Evolutionary conservation across 2,329 filamentous ascomycete species (phyloP).

Genomic region (Emmonsiellopsis sp.): DNA sequence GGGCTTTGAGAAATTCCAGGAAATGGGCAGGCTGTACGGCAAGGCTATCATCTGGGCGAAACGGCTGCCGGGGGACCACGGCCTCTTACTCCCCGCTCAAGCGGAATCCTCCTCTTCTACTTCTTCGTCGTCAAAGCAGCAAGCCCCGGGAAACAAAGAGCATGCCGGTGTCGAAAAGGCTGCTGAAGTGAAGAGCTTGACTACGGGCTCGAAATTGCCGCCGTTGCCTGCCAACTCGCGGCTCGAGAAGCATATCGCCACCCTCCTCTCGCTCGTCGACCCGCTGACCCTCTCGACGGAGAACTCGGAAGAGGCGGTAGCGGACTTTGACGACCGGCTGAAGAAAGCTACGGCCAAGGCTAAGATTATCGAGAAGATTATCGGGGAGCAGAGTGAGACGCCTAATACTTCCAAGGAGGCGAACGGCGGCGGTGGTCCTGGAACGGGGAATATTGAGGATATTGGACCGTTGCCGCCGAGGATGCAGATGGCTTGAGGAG

Average conservation of each 20-base stretch:
- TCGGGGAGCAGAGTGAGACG: conserved; percentile 38
- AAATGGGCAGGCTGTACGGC: conserved; percentile 69
- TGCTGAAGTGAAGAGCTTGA: not conserved
- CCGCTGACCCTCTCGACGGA: conserved; percentile 65
- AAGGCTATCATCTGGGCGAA: conserved; percentile 77
- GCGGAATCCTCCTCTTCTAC: not conserved
- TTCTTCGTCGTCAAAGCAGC: not conserved
- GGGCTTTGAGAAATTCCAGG: conserved; percentile 84
- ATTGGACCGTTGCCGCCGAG: conserved; percentile 33
- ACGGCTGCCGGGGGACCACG: conserved; percentile 40
- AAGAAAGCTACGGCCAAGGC: conserved; percentile 75
- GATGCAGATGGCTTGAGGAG: conserved; percentile 10
- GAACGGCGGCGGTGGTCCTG: not conserved
- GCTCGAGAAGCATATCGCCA: conserved; percentile 65
- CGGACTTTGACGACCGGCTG: conserved; percentile 81
- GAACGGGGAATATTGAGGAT: conserved; percentile 29
- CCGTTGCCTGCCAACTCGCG: conserved; percentile 34
- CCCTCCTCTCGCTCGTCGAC: conserved; percentile 69
- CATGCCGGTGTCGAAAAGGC: not conserved
- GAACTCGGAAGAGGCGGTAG: conserved; percentile 82
- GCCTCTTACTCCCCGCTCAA: not conserved
- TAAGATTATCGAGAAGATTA: conserved; percentile 71
- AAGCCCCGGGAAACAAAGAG: not conserved
- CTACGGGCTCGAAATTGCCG: conserved; percentile 2
- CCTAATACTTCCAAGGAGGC: conserved; percentile 17